phyloP scores from a whole-genome alignment of 495 filamentous ascomycete species.

The Emericellopsis terricola region DNA sequence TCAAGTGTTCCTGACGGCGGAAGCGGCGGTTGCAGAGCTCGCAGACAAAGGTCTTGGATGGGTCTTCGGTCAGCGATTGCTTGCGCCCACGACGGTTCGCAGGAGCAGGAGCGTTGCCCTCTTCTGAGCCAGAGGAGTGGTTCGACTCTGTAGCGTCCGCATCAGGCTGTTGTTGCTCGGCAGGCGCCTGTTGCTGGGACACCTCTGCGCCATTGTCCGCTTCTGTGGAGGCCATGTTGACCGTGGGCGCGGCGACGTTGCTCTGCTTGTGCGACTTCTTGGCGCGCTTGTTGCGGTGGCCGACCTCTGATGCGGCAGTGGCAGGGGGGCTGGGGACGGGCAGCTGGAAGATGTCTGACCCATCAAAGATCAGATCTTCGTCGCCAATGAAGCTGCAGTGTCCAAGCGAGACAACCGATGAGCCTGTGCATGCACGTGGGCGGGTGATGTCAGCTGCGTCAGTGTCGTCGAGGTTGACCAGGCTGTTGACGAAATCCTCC shows the following conservation, averaged over 20 bases:
- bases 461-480: constrained; percentile 47
- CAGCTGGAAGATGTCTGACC: constrained; percentile 38
- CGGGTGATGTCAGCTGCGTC: constrained; percentile 43
- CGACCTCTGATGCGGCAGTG: constrained; percentile 27
- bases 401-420: constrained; percentile 42
- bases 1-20: constrained; percentile 95
- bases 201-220: constrained; percentile 14
- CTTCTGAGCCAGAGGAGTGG: constrained; percentile 8
- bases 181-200: constrained; percentile 4
- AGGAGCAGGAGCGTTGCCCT: constrained; percentile 34
- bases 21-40: constrained; percentile 91
- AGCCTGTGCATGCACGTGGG: constrained; percentile 62
- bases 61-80: constrained; percentile 95
- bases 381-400: constrained; percentile 59
- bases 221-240: constrained; percentile 23
- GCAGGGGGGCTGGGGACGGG: constrained; percentile 28
- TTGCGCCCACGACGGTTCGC: constrained; percentile 91
- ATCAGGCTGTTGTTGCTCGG: constrained; percentile 2
- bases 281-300: constrained; percentile 43
- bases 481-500: constrained; percentile 64
- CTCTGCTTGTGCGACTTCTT: constrained; percentile 33
- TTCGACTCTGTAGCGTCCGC: constrained; percentile 7
- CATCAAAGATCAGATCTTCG: constrained; percentile 56
- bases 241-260: constrained; percentile 19
- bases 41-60: constrained; percentile 96